Evolutionary conservation across 1,284 basidiomycete species (phyloP), one percentile per base, ranked within the genome.

Genomic region (Meripilus lineatus): DNA sequence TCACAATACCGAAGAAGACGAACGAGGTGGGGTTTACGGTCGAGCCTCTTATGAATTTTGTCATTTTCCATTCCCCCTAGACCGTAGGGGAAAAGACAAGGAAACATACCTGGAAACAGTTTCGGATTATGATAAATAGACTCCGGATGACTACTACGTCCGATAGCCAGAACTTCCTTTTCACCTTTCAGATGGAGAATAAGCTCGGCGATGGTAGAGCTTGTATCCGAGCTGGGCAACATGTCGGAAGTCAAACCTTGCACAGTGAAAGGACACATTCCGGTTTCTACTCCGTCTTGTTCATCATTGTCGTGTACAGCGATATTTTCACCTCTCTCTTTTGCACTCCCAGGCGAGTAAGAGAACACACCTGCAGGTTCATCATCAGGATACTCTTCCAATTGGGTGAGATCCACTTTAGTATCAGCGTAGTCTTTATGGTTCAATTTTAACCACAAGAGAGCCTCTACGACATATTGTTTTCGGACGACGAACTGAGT

Each of bases 391-490:
- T 71, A 71, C 14, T 44, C 21, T 0, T 42, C 26, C 5, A 71
- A 26, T 46, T 69, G 67, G 4, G 62, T 50, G 5, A 57, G 22
- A 4, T 62, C 64, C 11, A 71, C 68, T 11, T 54, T 40, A 1
- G 71, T 20, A 42, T 70, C 63, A 14, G 18, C 26, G 44, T 72
- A 72, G 36, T 64, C 64, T 10, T 20, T 20, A 45, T 71, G 64
- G 47, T 71, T 71, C 0, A 67, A 32, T 38, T 57, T 61, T 8
- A 71, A 47, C 68, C 67, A 70, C 34, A 65, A 48, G 5, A 71
- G 45, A 0, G 66, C 69, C 3, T 37, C 37, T 7, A 28, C 22
- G 1, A 71, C 63, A 32, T 54, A 49, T n/a, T 55, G 49, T 17
- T 54, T 22, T 1, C 62, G 23, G 0, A 71, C 63, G 1, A 70